Evolutionary conservation across 306 rosid genomes (phyloP).

Genomic region (Oxytropis ochrocephala): DNA sequence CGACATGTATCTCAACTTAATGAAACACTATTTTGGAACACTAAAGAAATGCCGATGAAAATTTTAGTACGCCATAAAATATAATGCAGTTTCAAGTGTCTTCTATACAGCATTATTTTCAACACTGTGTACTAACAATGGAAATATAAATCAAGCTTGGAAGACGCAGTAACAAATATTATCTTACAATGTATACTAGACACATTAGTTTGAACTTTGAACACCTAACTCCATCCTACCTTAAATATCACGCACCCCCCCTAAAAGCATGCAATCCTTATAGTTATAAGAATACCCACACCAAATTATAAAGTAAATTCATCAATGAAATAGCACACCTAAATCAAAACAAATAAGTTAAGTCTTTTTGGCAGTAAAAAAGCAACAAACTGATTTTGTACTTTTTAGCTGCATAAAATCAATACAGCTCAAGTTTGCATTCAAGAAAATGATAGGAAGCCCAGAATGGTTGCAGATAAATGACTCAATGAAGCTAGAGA

Average conservation of each 20-base stretch:
- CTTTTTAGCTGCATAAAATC: slow-evolving; percentile 12
- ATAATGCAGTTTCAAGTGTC: neutral
- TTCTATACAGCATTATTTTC: neutral
- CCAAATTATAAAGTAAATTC: neutral
- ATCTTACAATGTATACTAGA: neutral
- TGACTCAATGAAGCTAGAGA: neutral
- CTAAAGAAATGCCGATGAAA: neutral
- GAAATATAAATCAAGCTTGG: neutral
- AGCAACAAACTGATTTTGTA: slow-evolving; percentile 3
- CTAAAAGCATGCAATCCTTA: neutral
- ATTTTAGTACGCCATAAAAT: neutral
- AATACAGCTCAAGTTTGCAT: slow-evolving; percentile 6
- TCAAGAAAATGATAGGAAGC: slow-evolving; percentile 2
- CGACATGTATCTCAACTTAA: neutral
- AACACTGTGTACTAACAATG: neutral
- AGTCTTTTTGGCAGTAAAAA: neutral
- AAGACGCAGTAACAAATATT: neutral
- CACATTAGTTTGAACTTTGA: neutral
- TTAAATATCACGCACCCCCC: neutral
- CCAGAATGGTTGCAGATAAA: neutral
- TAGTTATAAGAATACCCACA: neutral
- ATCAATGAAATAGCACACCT: neutral
- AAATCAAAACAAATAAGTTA: neutral
- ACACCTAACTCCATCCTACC: neutral
- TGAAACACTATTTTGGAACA: neutral